phyloP scores from a whole-genome alignment of 2,329 filamentous ascomycete genomes.

The Dactylella cylindrospora region DNA sequence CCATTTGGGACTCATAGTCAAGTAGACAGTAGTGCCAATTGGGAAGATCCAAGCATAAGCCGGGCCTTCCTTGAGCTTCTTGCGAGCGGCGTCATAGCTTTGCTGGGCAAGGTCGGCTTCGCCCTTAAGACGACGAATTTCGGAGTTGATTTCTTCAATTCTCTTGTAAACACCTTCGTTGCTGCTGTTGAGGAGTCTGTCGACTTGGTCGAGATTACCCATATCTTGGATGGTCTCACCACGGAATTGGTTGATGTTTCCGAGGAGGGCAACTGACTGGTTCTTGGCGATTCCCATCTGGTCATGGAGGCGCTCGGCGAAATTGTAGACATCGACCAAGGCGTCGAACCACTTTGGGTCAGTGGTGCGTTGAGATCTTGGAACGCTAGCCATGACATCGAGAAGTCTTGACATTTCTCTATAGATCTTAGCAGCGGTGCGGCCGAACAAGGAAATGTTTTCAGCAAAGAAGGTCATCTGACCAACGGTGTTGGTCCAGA shows the following conservation, averaged over 20 bases:
- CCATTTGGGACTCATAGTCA: slow-evolving; percentile 26
- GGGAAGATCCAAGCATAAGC: slow-evolving; percentile 28
- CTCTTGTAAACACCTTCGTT: slow-evolving; percentile 20
- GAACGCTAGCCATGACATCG: slow-evolving; percentile 16
- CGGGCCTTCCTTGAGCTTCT: slow-evolving; percentile 14
- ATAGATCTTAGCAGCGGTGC: slow-evolving; percentile 17
- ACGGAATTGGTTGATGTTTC: slow-evolving; percentile 31
- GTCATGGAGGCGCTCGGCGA: slow-evolving; percentile 32
- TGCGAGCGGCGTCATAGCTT: slow-evolving; percentile 19
- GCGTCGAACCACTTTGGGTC: slow-evolving; percentile 13
- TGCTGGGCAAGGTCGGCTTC: slow-evolving; percentile 15
- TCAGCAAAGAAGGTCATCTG: slow-evolving; percentile 39
- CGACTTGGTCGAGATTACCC: slow-evolving; percentile 33
- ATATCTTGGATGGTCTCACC: slow-evolving; percentile 27
- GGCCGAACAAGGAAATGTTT: slow-evolving; percentile 35
- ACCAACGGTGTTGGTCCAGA: slow-evolving; percentile 35
- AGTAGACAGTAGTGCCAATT: slow-evolving; percentile 28
- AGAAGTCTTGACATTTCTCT: slow-evolving; percentile 20
- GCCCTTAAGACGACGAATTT: slow-evolving; percentile 14
- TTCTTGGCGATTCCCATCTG: slow-evolving; percentile 35
- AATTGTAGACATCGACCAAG: slow-evolving; percentile 31
- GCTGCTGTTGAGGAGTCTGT: slow-evolving; percentile 20
- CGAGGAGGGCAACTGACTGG: slow-evolving; percentile 18
- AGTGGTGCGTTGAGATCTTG: background rate
- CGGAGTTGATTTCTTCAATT: slow-evolving; percentile 18